phyloP scores from a whole-genome alignment of 2,329 filamentous ascomycete species.

The Talaromyces sp. region DNA sequence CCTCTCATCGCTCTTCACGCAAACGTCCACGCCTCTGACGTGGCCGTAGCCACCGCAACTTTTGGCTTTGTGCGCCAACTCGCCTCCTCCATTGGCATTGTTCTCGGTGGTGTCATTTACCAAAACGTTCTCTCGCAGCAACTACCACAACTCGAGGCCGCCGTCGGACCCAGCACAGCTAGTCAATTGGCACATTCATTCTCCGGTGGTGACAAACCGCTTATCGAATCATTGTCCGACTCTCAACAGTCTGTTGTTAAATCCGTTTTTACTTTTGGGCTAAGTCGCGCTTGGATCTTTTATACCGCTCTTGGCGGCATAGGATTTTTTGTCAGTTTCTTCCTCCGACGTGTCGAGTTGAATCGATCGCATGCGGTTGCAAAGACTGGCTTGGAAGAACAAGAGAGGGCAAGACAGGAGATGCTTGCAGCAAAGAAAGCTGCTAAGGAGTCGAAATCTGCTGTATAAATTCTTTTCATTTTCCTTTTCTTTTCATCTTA shows the following conservation, averaged over 20 bases:
- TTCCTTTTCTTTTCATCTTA: neutral
- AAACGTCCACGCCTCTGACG: slow-evolving; percentile 54
- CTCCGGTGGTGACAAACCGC: slow-evolving; percentile 30
- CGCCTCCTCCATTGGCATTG: slow-evolving; percentile 53
- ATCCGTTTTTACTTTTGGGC: slow-evolving; percentile 37
- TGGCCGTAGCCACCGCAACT: slow-evolving; percentile 59
- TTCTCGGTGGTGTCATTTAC: slow-evolving; percentile 52
- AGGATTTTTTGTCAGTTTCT: slow-evolving; percentile 37
- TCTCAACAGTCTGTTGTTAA: slow-evolving; percentile 36
- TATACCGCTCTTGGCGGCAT: slow-evolving; percentile 37
- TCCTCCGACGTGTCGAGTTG: slow-evolving; percentile 36
- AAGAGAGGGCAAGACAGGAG: slow-evolving; percentile 40
- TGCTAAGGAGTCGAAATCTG: slow-evolving; percentile 5
- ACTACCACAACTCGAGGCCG: slow-evolving; percentile 22
- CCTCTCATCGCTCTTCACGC: slow-evolving; percentile 62
- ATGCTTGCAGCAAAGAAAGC: slow-evolving; percentile 23
- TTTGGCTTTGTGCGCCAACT: slow-evolving; percentile 58
- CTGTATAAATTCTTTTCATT: neutral
- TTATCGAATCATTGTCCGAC: slow-evolving; percentile 31
- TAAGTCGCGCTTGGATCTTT: slow-evolving; percentile 50
- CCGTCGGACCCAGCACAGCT: slow-evolving; percentile 28
- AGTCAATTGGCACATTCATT: slow-evolving; percentile 27
- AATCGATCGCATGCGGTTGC: slow-evolving; percentile 40
- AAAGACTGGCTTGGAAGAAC: slow-evolving; percentile 42
- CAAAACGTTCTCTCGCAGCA: slow-evolving; percentile 35